Evolutionary conservation across 2,329 filamentous ascomycete genomes (phyloP).

Genomic region (Alternaria sp.): DNA sequence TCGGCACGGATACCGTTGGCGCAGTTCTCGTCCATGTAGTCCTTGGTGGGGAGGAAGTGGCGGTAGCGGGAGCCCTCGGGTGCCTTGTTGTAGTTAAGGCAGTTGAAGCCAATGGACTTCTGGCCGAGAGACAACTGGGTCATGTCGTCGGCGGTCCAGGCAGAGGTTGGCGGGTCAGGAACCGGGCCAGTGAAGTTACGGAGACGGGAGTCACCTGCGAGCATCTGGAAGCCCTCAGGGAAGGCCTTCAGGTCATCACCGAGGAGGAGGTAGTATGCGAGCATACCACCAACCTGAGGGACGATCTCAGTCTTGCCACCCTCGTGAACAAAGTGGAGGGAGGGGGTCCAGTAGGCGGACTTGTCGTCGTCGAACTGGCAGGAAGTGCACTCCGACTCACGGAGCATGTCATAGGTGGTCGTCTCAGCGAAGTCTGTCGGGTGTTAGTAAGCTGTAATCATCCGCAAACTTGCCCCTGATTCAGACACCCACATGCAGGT

Average conservation of each 20-base stretch:
- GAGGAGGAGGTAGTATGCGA: slow-evolving; percentile 80
- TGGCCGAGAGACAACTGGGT: slow-evolving; percentile 76
- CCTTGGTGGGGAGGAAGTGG: slow-evolving; percentile 82
- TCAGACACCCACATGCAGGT: slow-evolving; percentile 13
- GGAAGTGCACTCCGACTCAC: slow-evolving; percentile 73
- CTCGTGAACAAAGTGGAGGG: slow-evolving; percentile 72
- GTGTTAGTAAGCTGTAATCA: slow-evolving; percentile 30
- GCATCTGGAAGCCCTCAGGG: slow-evolving; percentile 74
- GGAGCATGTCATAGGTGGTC: slow-evolving; percentile 68
- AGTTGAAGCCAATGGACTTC: slow-evolving; percentile 93
- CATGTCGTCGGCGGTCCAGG: slow-evolving; percentile 70
- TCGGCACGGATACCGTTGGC: slow-evolving; percentile 77
- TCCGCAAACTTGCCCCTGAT: slow-evolving; percentile 28
- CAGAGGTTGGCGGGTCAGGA: slow-evolving; percentile 72
- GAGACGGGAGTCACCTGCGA: slow-evolving; percentile 69
- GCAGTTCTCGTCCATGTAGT: slow-evolving; percentile 81
- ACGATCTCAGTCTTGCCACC: slow-evolving; percentile 72
- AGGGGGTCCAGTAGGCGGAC: slow-evolving; percentile 64
- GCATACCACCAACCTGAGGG: slow-evolving; percentile 61
- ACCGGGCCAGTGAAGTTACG: slow-evolving; percentile 65
- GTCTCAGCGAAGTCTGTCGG: slow-evolving; percentile 63
- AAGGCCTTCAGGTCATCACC: slow-evolving; percentile 74
- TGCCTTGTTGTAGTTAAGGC: slow-evolving; percentile 75
- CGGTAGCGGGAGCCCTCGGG: slow-evolving; percentile 81
- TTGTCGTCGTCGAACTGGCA: slow-evolving; percentile 60